Percentiles rank a stretch among this genome's conserved stretches.
Conservation (phyloP, 192 early-diverging fungal species). For the Backusella tarrabulga region DNA sequence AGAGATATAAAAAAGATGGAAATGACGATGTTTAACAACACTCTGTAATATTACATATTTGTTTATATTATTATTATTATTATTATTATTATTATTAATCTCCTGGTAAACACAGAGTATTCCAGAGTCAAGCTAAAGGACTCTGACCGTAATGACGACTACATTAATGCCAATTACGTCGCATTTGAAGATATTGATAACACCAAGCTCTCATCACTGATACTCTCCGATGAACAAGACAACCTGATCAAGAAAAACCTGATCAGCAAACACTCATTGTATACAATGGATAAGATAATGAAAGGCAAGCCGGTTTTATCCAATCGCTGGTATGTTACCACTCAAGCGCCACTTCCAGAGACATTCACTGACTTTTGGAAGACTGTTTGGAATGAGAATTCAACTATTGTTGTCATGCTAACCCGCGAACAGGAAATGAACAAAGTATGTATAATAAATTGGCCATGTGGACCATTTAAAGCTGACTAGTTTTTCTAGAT, state of each 20-base stretch:
- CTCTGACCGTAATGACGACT: constrained; percentile 45
- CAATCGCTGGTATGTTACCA: constrained; percentile 67
- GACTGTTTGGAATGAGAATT: constrained; percentile 82
- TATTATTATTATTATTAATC: too few species aligned
- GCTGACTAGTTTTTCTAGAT: not conserved
- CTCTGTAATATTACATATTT: not conserved
- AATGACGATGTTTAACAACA: not conserved
- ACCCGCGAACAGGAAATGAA: constrained; percentile 52
- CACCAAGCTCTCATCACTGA: not conserved
- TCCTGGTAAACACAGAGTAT: constrained; percentile 19
- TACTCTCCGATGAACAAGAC: constrained; percentile 21
- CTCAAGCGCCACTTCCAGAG: constrained; percentile 81
- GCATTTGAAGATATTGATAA: constrained; percentile 53
- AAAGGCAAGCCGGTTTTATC: not conserved
- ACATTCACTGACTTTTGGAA: constrained; percentile 87
- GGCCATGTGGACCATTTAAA: not conserved
- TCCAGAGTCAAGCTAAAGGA: constrained; percentile 24
- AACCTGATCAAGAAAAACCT: not conserved
- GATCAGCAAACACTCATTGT: constrained; percentile 11
- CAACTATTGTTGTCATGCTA: constrained; percentile 81
- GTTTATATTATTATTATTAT: not conserved
- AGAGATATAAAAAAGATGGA: constrained; percentile 29
- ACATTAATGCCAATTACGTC: constrained; percentile 36
- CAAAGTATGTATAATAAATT: not conserved
- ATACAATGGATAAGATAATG: not conserved